A percentile compares a stretch with the other conserved stretches of the same genome.
These are phyloP conservation scores for Suillus spraguei DNA, from an alignment of 768 basidiomycete species.

Conservation along the genomic window DNA sequence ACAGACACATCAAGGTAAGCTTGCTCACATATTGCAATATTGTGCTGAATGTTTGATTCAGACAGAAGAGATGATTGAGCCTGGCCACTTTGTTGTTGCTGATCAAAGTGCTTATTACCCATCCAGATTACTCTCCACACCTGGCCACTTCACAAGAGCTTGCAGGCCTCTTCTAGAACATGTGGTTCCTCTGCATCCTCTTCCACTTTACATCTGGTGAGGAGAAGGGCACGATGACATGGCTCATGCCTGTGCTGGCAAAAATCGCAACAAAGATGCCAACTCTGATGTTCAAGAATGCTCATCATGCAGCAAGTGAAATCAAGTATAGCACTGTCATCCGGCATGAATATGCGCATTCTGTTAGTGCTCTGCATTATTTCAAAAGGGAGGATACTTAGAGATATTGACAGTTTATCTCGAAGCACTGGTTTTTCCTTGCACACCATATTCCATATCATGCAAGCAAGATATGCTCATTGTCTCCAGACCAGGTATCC, in stretches of 20 bases:
- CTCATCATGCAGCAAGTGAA: constrained; percentile 83
- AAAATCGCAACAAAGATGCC: constrained; percentile 89
- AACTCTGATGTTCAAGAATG: constrained; percentile 76
- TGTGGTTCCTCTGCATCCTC: constrained; percentile 96
- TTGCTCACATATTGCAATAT: background rate
- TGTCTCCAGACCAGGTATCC: constrained; percentile 82
- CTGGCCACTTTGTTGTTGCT: constrained; percentile 87
- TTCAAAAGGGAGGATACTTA: constrained; percentile 8
- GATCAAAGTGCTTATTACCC: constrained; percentile 83
- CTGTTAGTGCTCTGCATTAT: constrained; percentile 44
- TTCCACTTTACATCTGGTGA: constrained; percentile 47
- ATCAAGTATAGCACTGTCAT: constrained; percentile 93
- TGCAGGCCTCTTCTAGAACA: constrained; percentile 81
- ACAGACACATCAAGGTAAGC: constrained; percentile 66
- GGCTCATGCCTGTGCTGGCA: constrained; percentile 74
- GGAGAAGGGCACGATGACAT: constrained; percentile 70
- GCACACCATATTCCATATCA: constrained; percentile 67
- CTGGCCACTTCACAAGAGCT: constrained; percentile 56
- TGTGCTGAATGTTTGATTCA: constrained; percentile 30
- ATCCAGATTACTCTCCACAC: constrained; percentile 67
- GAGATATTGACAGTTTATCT: constrained; percentile 56
- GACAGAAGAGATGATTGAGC: constrained; percentile 84
- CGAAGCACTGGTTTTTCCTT: constrained; percentile 66
- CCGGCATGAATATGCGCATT: constrained; percentile 80
- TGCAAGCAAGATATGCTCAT: constrained; percentile 65